A percentile compares a stretch with the other conserved stretches of the same genome.
Conservation (phyloP, 352 stramenopile genomes). For the Plasmopara halstedii region DNA sequence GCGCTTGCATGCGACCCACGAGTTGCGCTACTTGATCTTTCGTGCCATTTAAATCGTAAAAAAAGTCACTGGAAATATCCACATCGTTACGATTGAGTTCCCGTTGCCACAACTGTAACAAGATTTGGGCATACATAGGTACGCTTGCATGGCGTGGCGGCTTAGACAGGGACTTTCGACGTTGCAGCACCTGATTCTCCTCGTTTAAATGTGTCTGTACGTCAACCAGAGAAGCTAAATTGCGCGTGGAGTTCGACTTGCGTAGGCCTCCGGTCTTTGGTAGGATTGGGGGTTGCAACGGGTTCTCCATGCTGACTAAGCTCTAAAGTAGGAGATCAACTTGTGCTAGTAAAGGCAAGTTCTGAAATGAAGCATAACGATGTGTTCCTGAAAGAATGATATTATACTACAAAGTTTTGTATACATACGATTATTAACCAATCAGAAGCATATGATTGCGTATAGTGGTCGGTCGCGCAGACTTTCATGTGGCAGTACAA, state of each 20-base stretch:
- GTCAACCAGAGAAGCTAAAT: constrained; percentile 28
- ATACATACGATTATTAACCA: neutral
- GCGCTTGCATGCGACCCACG: constrained; percentile 49
- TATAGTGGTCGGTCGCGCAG: neutral
- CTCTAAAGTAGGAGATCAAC: neutral
- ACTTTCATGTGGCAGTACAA: constrained; percentile 12
- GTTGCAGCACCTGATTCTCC: constrained; percentile 34
- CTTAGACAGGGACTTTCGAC: constrained; percentile 39
- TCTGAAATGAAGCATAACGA: constrained; percentile 20
- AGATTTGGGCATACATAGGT: constrained; percentile 56
- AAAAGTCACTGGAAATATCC: constrained; percentile 54
- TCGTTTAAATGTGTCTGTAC: constrained; percentile 40
- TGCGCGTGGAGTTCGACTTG: constrained; percentile 53
- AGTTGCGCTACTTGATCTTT: constrained; percentile 50
- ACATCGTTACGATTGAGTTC: constrained; percentile 54
- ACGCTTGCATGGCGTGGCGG: constrained; percentile 57
- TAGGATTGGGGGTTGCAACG: constrained; percentile 19
- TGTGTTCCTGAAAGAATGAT: neutral
- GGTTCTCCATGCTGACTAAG: constrained; percentile 28
- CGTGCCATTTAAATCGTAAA: constrained; percentile 51
- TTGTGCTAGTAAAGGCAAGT: constrained; percentile 7
- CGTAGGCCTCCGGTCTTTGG: constrained; percentile 26
- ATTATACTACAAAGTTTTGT: neutral
- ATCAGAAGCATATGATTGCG: neutral
- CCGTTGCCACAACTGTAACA: constrained; percentile 58